Percentiles rank a stretch among this genome's conserved stretches.
These are phyloP conservation scores for Xylaria sp. DNA, from an alignment of 2,329 filamentous ascomycete species.

Conservation along the genomic window DNA sequence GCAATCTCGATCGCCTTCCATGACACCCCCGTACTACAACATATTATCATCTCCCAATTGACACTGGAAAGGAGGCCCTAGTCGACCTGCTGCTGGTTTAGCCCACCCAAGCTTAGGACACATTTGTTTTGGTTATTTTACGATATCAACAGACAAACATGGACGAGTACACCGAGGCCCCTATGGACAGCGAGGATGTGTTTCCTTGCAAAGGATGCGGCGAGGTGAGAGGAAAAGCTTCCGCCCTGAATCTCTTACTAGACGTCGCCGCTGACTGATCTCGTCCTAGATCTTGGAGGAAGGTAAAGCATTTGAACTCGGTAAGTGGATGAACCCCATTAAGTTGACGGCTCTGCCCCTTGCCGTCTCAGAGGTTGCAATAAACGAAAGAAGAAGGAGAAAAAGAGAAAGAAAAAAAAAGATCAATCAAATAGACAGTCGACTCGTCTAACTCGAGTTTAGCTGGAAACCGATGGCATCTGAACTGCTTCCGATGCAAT, in stretches of 20 bases:
- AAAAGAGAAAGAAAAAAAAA: neutral
- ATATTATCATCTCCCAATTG: slow-evolving; percentile 1
- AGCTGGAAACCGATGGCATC: slow-evolving; percentile 98
- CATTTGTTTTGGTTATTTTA: slow-evolving; percentile 16
- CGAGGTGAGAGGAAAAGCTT: slow-evolving; percentile 63
- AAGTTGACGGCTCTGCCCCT: neutral
- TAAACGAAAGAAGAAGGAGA: neutral
- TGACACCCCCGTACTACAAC: slow-evolving; percentile 22
- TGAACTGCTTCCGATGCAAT: slow-evolving; percentile 98
- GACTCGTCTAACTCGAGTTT: slow-evolving; percentile 30
- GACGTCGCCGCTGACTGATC: slow-evolving; percentile 23
- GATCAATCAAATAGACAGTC: slow-evolving; percentile 4
- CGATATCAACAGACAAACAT: slow-evolving; percentile 44
- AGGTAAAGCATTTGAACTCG: slow-evolving; percentile 96
- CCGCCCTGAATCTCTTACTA: slow-evolving; percentile 15
- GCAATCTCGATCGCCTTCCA: slow-evolving; percentile 24
- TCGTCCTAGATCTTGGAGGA: slow-evolving; percentile 84
- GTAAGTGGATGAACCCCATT: slow-evolving; percentile 53
- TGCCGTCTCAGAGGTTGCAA: neutral
- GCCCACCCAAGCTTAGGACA: slow-evolving; percentile 8
- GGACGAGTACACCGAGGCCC: slow-evolving; percentile 65
- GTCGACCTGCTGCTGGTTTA: slow-evolving; percentile 1
- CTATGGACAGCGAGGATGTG: slow-evolving; percentile 78
- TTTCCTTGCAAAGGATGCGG: slow-evolving; percentile 93
- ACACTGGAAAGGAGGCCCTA: slow-evolving; percentile 1